Conservation (phyloP, 495 filamentous ascomycete genomes). For the Xylaria scruposa region DNA sequence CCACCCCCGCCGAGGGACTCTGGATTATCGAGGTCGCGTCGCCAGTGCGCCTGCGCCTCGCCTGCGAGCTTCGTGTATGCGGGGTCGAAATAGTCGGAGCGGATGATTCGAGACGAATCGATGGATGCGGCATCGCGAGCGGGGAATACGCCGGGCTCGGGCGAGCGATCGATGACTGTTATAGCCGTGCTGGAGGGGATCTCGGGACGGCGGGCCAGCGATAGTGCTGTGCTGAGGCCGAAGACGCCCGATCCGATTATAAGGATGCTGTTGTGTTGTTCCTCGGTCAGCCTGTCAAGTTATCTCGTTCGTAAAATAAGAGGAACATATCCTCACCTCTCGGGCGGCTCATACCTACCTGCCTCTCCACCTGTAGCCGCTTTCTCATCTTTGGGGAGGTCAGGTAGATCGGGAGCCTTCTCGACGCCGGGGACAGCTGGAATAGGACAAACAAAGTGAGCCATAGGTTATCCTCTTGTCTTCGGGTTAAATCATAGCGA, state of each 20-base stretch:
- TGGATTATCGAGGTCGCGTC: conserved; percentile 57
- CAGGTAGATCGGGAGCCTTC: not conserved
- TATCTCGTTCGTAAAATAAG: not conserved
- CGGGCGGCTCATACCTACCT: conserved; percentile 11
- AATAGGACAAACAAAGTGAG: conserved; percentile 10
- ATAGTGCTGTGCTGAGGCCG: conserved; percentile 71
- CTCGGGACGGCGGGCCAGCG: conserved; percentile 61
- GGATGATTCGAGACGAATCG: conserved; percentile 79
- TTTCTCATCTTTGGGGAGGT: not conserved
- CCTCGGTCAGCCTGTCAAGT: conserved; percentile 7
- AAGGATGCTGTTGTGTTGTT: conserved; percentile 58
- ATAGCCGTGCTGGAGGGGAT: conserved; percentile 61
- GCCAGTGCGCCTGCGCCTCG: conserved; percentile 74
- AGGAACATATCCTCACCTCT: conserved; percentile 12
- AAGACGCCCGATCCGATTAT: conserved; percentile 83
- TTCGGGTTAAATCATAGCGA: conserved; percentile 3
- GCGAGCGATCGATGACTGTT: conserved; percentile 72
- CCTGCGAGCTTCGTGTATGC: conserved; percentile 74
- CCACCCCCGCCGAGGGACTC: conserved; percentile 63
- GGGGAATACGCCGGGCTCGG: conserved; percentile 60
- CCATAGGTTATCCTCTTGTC: not conserved
- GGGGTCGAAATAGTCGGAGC: conserved; percentile 79
- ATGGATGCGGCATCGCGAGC: conserved; percentile 73
- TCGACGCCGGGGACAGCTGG: conserved; percentile 8
- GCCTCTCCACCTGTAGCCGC: not conserved